Evolutionary conservation across 2,329 filamentous ascomycete genomes (phyloP).

Genomic region (Beauveria pseudobassiana): DNA sequence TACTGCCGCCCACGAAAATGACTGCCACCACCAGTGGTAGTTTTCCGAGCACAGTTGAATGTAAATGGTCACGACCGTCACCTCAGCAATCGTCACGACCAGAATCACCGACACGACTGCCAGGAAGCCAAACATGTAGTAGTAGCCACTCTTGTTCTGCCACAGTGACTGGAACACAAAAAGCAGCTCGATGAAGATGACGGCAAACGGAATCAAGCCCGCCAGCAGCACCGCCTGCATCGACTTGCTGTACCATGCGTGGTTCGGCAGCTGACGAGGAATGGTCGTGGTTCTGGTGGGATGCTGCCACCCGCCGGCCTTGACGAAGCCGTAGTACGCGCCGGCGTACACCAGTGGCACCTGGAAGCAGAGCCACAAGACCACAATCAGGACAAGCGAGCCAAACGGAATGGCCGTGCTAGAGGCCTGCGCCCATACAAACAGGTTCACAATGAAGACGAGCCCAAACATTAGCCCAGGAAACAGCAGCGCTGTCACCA

Average conservation of each 20-base stretch:
- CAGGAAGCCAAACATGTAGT: constrained; percentile 85
- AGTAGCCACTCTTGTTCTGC: constrained; percentile 87
- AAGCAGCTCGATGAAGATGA: constrained; percentile 80
- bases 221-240: constrained; percentile 60
- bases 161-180: constrained; percentile 83
- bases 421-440: constrained; percentile 84
- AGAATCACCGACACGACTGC: constrained; percentile 66
- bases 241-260: constrained; percentile 67
- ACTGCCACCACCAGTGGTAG: constrained; percentile 90
- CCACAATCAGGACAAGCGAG: constrained; percentile 63
- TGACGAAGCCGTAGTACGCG: constrained; percentile 67
- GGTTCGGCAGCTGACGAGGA: constrained; percentile 64
- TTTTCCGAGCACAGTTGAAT: constrained; percentile 78
- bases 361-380: constrained; percentile 80
- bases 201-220: constrained; percentile 75
- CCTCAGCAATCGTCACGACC: constrained; percentile 70
- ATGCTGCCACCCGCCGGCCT: constrained; percentile 65
- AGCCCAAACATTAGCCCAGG: constrained; percentile 69
- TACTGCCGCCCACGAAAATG: constrained; percentile 73
- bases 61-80: constrained; percentile 77
- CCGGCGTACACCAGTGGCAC: constrained; percentile 77
- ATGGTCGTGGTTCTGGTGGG: constrained; percentile 70
- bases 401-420: constrained; percentile 81
- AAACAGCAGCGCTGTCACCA: constrained; percentile 70
- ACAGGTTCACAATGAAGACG: constrained; percentile 75